Percentiles rank a stretch among this genome's conserved stretches.
Evolutionary conservation across 345 rosid species (phyloP).

Genomic region (Eutrema japonicum): DNA sequence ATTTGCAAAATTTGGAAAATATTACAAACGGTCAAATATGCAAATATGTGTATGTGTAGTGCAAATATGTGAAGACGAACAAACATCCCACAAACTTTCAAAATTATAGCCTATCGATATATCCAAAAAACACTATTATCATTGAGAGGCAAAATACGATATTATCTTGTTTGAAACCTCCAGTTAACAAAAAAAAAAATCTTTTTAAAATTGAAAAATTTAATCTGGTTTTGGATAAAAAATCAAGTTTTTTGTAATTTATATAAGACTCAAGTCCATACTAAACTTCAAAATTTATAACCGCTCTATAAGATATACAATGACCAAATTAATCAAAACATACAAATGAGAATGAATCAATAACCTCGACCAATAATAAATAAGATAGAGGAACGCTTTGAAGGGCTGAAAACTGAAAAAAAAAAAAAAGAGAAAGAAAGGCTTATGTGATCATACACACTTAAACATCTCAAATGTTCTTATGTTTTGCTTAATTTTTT

Average conservation of each 20-base stretch:
- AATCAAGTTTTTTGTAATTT: background rate
- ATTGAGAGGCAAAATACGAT: background rate
- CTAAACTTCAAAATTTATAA: background rate
- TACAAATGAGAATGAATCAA: constrained; percentile 1
- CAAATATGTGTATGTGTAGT: constrained; percentile 24
- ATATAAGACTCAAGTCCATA: background rate
- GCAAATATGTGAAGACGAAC: constrained; percentile 31
- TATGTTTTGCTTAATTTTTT: too few species aligned
- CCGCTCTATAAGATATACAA: background rate
- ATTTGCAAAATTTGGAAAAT: background rate
- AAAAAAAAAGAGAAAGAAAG: too few species aligned
- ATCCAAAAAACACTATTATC: constrained; percentile 9
- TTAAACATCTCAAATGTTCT: too few species aligned
- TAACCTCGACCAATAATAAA: background rate
- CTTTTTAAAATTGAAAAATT: too few species aligned
- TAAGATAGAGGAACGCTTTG: too few species aligned
- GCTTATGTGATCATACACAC: too few species aligned
- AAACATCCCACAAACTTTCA: constrained; percentile 34
- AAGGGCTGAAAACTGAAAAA: too few species aligned
- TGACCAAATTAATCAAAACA: background rate
- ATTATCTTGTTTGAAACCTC: constrained; percentile 15
- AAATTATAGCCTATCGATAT: constrained; percentile 2
- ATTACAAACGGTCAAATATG: background rate
- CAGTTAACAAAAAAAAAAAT: too few species aligned
- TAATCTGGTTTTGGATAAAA: background rate